phyloP scores from a whole-genome alignment of 108 stramenopile species.

The Poteriospumella lacustris region DNA sequence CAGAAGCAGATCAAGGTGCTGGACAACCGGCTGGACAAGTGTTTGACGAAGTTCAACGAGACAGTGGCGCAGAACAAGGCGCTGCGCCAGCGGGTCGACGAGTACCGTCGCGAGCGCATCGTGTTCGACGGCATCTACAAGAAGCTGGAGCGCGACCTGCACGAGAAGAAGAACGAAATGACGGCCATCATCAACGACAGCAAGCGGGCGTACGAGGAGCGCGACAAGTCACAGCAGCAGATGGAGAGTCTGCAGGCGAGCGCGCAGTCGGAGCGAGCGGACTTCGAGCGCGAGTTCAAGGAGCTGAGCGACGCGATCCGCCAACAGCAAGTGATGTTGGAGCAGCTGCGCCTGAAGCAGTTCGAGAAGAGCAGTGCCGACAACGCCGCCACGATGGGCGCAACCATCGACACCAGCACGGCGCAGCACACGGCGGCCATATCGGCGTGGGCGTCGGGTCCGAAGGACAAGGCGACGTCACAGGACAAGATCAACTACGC shows the following conservation, averaged over 20 bases:
- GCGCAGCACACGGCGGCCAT: neutral
- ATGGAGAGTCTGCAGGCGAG: constrained; percentile 46
- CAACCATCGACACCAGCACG: neutral
- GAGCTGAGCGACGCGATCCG: constrained; percentile 50
- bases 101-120: constrained; percentile 53
- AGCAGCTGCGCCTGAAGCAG: constrained; percentile 29
- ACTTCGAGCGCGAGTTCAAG: constrained; percentile 53
- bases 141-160: constrained; percentile 56
- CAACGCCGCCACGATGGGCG: no score
- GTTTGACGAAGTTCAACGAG: constrained; percentile 56
- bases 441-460: neutral
- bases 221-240: constrained; percentile 53
- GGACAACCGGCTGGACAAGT: constrained; percentile 58
- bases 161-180: constrained; percentile 61
- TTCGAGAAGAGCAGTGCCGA: no score
- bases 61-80: constrained; percentile 54
- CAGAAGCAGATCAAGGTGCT: constrained; percentile 55
- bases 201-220: constrained; percentile 52
- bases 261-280: constrained; percentile 52
- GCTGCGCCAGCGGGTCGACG: constrained; percentile 50
- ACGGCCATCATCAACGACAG: constrained; percentile 54
- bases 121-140: constrained; percentile 61
- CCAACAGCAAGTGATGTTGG: constrained; percentile 40
- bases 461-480: constrained; percentile 30
- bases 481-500: constrained; percentile 43